Conservation (phyloP, 805 yeast species). For the Zygoascus tannicola region DNA sequence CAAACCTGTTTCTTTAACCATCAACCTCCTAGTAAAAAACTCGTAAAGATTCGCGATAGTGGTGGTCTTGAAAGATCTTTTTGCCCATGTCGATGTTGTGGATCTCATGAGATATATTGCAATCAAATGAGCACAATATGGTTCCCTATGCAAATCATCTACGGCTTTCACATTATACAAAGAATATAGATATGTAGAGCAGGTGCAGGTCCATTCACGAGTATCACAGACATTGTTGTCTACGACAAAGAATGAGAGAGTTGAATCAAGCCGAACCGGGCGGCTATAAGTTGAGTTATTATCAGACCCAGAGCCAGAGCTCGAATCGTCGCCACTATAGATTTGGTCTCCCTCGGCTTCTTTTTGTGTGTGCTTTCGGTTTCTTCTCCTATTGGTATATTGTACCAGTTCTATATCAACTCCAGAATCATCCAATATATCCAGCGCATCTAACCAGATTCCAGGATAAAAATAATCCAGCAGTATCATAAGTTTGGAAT, state of each 20-base stretch:
- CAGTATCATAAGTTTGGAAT: neutral
- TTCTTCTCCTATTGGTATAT: too few species aligned
- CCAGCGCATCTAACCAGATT: conserved; percentile 1
- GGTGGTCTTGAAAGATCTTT: neutral
- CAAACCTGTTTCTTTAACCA: too few species aligned
- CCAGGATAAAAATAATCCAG: conserved; percentile 3
- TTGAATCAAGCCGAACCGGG: too few species aligned
- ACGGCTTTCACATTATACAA: neutral
- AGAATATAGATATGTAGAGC: neutral
- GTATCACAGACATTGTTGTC: neutral
- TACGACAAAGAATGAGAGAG: too few species aligned
- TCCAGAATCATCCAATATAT: neutral
- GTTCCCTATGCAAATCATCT: too few species aligned
- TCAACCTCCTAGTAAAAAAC: neutral
- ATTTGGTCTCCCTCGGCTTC: too few species aligned
- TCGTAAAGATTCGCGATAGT: neutral
- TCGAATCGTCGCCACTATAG: too few species aligned
- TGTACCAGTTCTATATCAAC: neutral
- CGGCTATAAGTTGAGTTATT: too few species aligned
- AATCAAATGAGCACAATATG: neutral
- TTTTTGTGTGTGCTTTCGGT: too few species aligned
- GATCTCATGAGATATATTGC: neutral
- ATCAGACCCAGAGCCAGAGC: too few species aligned
- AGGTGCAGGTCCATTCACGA: neutral
- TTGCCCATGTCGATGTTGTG: neutral